Conservation (phyloP, 1,284 basidiomycete species). For the Rhodotorula sp. region DNA sequence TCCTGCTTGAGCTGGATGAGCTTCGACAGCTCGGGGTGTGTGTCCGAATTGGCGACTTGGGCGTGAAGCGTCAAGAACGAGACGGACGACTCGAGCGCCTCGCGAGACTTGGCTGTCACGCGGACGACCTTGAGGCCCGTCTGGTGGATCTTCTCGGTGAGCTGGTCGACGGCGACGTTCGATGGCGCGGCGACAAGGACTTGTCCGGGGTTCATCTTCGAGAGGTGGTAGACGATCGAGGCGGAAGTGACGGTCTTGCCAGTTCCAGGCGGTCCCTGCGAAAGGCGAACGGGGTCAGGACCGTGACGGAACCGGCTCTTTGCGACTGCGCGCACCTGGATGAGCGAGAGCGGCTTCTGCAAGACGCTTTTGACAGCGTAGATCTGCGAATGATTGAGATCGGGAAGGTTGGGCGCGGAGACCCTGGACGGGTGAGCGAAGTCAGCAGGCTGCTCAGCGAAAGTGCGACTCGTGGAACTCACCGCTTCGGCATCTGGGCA, state of each 20-base stretch:
- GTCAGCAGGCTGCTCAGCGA: not conserved
- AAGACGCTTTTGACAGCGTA: slow-evolving; percentile 97
- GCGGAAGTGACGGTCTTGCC: slow-evolving; percentile 99
- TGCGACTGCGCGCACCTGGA: slow-evolving; percentile 60
- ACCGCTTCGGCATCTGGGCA: slow-evolving; percentile 85
- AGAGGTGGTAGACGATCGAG: slow-evolving; percentile 96
- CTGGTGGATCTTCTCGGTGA: slow-evolving; percentile 96
- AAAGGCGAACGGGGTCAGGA: not conserved
- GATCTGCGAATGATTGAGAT: slow-evolving; percentile 99
- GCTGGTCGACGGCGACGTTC: slow-evolving; percentile 98
- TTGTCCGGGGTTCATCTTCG: slow-evolving; percentile 99
- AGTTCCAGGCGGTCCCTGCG: slow-evolving; percentile 87
- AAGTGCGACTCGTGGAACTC: not conserved
- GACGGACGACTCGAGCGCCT: slow-evolving; percentile 91
- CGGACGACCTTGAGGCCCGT: slow-evolving; percentile 98
- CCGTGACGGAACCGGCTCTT: not conserved
- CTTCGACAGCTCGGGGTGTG: slow-evolving; percentile 93
- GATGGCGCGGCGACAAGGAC: slow-evolving; percentile 98
- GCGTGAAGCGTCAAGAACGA: slow-evolving; percentile 93
- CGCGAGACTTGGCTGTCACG: slow-evolving; percentile 93
- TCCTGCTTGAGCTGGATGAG: slow-evolving; percentile 96
- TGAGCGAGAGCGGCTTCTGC: slow-evolving; percentile 96
- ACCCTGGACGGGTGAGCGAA: slow-evolving; percentile 55
- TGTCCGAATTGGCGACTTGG: slow-evolving; percentile 88
- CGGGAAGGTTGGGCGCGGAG: slow-evolving; percentile 93